Base-by-base conservation (phyloP, 2,329 filamentous ascomycete genomes). In the Neonectria hederae region DNA sequence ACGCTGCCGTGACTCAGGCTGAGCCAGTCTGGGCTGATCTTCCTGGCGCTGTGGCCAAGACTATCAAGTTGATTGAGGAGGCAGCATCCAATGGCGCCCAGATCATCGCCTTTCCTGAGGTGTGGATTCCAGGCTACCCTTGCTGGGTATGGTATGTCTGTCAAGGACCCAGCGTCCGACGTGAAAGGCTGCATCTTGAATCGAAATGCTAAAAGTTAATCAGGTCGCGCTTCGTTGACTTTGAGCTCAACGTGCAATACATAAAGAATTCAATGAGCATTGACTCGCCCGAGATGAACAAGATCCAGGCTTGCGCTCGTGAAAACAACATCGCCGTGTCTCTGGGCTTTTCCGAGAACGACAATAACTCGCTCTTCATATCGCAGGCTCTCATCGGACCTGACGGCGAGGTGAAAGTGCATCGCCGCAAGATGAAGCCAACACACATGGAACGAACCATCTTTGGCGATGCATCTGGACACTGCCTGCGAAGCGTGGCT, bases 61-160 rank as follows among this genome's bases (percentile, higher is more conserved):
- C 87, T 3, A 83, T 83, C 69, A 69, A 74, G 0, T 77, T 88
- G 49, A 88, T 90, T 62, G 73, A 77, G 40, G 82, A 86, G 67
- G 87, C 87, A 0, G 83, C 83, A 2, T 65, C 72, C 2, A 82
- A 84, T 48, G 83, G 82, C 1, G 84, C 85, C 0, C 78, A 86
- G 52, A 76, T 90, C 3, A 72, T 90, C 5, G 78, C 80, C 0
- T 86, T 87, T 58, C 81, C 84, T 0, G 83, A 86, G 68, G 78
- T 79, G 24, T 86, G 81, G 79, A 81, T 86, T 38, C 83, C 83
- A 1, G 83, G 84, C 0, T 86, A 86, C 71, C 84, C 83, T 30
- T 76, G 74, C 63, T 81, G 77, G 77, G 77, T 78, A 43, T 74
- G 73, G 62, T 76, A 71, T 51, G 76, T 53, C 8, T 30, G 21